phyloP scores from a whole-genome alignment of 208 protist species.

The Novymonas esmeraldas region DNA sequence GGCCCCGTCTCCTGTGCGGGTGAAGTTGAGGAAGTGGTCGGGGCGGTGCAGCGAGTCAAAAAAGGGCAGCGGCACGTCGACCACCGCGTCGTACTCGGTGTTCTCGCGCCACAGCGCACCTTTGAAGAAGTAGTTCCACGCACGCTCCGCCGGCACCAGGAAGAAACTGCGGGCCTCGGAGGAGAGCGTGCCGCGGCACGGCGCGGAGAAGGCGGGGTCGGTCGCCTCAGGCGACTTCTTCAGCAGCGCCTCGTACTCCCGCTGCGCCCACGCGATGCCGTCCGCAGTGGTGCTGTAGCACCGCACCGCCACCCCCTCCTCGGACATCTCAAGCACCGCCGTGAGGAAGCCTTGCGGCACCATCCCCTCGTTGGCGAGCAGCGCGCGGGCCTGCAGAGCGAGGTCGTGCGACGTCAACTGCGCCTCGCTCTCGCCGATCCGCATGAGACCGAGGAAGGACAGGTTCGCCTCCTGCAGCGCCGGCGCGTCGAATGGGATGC shows the following conservation, averaged over 20 bases:
- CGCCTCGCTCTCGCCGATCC: conserved; percentile 71
- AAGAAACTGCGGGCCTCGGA: conserved; percentile 76
- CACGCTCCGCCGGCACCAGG: conserved; percentile 65
- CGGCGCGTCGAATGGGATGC: conserved; percentile 68
- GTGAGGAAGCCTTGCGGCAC: conserved; percentile 38
- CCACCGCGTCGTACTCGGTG: conserved; percentile 75
- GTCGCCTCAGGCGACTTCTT: conserved; percentile 61
- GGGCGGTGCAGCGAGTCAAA: conserved; percentile 76
- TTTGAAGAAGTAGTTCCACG: conserved; percentile 91
- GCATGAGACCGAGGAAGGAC: conserved; percentile 75
- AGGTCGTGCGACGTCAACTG: conserved; percentile 79
- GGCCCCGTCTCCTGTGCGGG: conserved; percentile 53
- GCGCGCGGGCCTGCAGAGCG: conserved; percentile 72
- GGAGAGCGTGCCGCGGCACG: conserved; percentile 72
- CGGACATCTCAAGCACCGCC: conserved; percentile 57
- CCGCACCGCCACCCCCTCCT: conserved; percentile 70
- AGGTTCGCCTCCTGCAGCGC: conserved; percentile 73
- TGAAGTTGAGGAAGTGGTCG: conserved; percentile 90
- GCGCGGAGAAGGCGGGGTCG: conserved; percentile 44
- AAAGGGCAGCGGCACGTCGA: conserved; percentile 71
- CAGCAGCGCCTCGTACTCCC: conserved; percentile 53
- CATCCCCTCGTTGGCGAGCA: conserved; percentile 72
- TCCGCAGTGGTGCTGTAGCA: conserved; percentile 84
- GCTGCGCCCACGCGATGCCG: conserved; percentile 77
- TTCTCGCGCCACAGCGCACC: conserved; percentile 77